phyloP scores from a whole-genome alignment of 768 basidiomycete genomes.

The Tulasnella sp. region DNA sequence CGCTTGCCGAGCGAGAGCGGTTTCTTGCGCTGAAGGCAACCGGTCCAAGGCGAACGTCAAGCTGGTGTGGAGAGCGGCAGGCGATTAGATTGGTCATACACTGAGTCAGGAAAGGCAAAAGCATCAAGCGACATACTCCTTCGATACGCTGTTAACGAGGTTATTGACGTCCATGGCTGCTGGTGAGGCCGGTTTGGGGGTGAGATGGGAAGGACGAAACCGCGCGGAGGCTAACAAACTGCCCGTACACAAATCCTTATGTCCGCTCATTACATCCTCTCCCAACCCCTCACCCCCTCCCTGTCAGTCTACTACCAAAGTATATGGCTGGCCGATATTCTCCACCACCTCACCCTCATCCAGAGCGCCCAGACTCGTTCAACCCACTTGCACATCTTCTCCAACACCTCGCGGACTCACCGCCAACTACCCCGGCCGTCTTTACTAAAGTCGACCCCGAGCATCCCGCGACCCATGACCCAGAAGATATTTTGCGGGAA shows the following conservation, averaged over 20 bases:
- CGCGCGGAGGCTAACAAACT: no score
- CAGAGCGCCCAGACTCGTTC: conserved; percentile 2
- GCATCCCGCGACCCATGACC: conserved; percentile 15
- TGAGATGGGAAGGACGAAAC: conserved; percentile 5
- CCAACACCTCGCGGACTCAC: conserved; percentile 5
- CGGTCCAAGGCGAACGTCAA: conserved; percentile 1
- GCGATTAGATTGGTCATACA: no score
- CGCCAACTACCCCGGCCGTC: conserved; percentile 9
- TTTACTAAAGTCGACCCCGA: conserved; percentile 6
- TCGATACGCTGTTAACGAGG: neutral
- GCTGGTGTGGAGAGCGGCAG: neutral
- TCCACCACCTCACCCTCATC: conserved; percentile 14
- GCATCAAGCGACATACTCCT: neutral
- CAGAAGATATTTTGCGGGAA: conserved; percentile 15
- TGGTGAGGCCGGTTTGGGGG: neutral
- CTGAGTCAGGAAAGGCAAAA: neutral
- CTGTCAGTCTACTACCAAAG: neutral
- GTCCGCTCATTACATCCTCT: neutral
- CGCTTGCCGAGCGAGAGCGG: neutral
- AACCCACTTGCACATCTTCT: conserved; percentile 10
- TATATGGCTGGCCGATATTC: conserved; percentile 11
- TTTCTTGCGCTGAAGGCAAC: neutral
- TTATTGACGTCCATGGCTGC: conserved; percentile 7
- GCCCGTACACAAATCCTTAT: neutral
- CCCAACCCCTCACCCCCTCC: neutral